Evolutionary conservation across 768 basidiomycete species (phyloP).

Genomic region (Collybiopsis confluens): DNA sequence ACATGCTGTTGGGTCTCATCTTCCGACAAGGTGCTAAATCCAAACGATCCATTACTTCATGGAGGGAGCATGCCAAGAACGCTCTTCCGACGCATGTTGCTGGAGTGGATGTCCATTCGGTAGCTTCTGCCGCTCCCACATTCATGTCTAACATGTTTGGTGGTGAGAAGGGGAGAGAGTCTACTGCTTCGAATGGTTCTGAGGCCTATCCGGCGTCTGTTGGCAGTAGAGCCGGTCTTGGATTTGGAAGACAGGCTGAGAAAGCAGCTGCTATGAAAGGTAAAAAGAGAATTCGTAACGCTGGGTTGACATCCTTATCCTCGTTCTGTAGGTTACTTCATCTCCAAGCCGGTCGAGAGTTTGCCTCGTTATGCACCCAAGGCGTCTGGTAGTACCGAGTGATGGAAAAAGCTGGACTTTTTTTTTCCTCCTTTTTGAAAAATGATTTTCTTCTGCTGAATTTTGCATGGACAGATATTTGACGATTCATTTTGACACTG

Average conservation of each 20-base stretch:
- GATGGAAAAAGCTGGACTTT: not conserved
- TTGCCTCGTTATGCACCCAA: constrained; percentile 47
- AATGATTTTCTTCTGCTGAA: not conserved
- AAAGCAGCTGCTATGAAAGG: constrained; percentile 71
- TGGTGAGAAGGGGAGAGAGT: constrained; percentile 10
- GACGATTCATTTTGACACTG: too few relatives aligned
- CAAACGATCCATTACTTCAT: constrained; percentile 63
- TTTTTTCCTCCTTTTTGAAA: not conserved
- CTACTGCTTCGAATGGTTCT: constrained; percentile 2
- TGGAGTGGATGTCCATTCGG: constrained; percentile 27
- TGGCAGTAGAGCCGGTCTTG: constrained; percentile 53
- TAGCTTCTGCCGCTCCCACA: constrained; percentile 28
- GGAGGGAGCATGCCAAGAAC: constrained; percentile 56
- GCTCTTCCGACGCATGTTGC: constrained; percentile 45
- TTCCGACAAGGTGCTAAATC: constrained; percentile 67
- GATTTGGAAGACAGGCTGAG: constrained; percentile 81
- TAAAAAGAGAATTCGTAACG: constrained; percentile 15
- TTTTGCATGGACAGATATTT: not conserved
- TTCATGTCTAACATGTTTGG: constrained; percentile 29
- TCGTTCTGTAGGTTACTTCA: constrained; percentile 41
- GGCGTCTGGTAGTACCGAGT: constrained; percentile 8
- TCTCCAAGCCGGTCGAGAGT: constrained; percentile 55
- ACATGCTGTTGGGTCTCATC: constrained; percentile 77
- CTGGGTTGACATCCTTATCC: not conserved
- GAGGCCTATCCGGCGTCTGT: constrained; percentile 11